These are phyloP conservation scores for Trifolium repens DNA, from an alignment of 306 rosid genomes.

Conservation along the genomic window DNA sequence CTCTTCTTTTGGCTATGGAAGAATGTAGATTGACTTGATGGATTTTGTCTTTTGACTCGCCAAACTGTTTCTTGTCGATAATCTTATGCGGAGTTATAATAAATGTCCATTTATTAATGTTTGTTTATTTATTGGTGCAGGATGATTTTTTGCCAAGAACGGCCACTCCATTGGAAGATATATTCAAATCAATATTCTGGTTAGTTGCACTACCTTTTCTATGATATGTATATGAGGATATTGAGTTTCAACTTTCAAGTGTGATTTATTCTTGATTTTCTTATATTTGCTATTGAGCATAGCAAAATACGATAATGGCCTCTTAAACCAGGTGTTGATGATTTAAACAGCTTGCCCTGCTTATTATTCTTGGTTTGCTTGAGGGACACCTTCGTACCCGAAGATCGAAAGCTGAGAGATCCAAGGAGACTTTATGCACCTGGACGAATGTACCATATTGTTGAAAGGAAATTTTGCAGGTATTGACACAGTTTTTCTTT, in stretches of 20 bases:
- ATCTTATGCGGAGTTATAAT: background rate
- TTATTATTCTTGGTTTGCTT: constrained; percentile 82
- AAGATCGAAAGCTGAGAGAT: constrained; percentile 85
- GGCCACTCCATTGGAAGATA: constrained; percentile 90
- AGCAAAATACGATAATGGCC: constrained; percentile 53
- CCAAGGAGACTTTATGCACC: constrained; percentile 95
- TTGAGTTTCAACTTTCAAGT: constrained; percentile 22
- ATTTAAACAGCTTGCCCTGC: constrained; percentile 96
- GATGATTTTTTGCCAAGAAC: constrained; percentile 99
- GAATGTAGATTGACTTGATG: background rate
- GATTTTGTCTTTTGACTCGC: background rate
- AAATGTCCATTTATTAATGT: background rate
- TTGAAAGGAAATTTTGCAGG: constrained; percentile 95
- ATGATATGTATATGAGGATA: constrained; percentile 13
- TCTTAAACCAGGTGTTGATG: constrained; percentile 74
- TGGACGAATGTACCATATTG: constrained; percentile 90
- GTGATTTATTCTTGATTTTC: constrained; percentile 18
- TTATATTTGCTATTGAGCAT: constrained; percentile 40
- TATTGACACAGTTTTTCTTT: constrained; percentile 36
- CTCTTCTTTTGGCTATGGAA: background rate
- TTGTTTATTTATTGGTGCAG: constrained; percentile 45
- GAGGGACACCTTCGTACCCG: constrained; percentile 94
- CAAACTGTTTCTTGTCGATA: constrained; percentile 9
- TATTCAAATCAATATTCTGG: constrained; percentile 92
- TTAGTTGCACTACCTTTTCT: constrained; percentile 46